Conservation (phyloP, 768 basidiomycete genomes). For the Erythrobasidium yunnanense region DNA sequence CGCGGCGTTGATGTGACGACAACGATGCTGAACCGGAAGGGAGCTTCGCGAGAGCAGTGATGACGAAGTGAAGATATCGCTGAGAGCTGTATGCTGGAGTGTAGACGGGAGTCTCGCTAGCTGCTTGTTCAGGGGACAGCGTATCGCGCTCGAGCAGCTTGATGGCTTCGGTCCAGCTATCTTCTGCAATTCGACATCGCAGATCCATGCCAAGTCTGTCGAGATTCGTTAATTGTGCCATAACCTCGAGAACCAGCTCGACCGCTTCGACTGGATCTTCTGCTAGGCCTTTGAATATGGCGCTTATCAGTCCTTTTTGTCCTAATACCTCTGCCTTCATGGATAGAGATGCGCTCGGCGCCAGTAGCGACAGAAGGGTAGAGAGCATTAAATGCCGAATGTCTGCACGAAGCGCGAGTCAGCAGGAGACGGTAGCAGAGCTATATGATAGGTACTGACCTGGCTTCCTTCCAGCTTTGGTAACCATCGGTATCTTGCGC, state of each 20-base stretch:
- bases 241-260: conserved; percentile 16
- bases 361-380: conserved; percentile 11
- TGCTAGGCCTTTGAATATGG: conserved; percentile 8
- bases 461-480: conserved; percentile 10
- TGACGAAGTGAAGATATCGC: conserved; percentile 4
- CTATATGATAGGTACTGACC: neutral
- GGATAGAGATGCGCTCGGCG: neutral
- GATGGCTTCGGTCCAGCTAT: conserved; percentile 10
- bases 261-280: conserved; percentile 16
- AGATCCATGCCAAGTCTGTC: neutral
- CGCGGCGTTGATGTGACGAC: conserved; percentile 11
- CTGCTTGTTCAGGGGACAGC: neutral
- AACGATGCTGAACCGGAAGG: neutral
- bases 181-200: conserved; percentile 16
- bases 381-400: conserved; percentile 23
- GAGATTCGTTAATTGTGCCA: conserved; percentile 5
- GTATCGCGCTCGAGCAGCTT: neutral
- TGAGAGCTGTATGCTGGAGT: conserved; percentile 9
- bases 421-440: no score
- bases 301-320: conserved; percentile 15
- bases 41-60: conserved; percentile 3
- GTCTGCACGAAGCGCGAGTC: conserved; percentile 2
- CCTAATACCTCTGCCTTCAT: conserved; percentile 26
- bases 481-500: conserved; percentile 15
- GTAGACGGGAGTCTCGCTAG: neutral